Evolutionary conservation across 371 early-diverging fungal genomes (phyloP).

Genomic region (Neoconidiobolus thromboides): DNA sequence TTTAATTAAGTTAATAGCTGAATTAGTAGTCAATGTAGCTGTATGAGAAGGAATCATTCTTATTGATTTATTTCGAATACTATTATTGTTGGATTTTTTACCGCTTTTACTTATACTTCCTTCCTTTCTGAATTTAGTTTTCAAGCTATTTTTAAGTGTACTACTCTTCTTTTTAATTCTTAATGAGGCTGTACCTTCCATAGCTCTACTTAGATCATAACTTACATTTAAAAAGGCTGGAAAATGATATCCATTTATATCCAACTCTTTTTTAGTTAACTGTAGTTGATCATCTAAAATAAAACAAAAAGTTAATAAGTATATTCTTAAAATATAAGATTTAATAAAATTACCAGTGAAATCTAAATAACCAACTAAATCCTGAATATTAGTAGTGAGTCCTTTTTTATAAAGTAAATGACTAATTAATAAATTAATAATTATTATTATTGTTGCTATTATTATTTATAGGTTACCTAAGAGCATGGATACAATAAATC

Average conservation of each 20-base stretch:
- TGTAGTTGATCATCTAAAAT: constrained; percentile 55
- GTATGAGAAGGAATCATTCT: constrained; percentile 2
- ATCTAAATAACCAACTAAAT: constrained; percentile 75
- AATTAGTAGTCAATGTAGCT: constrained; percentile 3
- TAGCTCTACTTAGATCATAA: constrained; percentile 38
- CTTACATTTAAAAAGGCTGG: constrained; percentile 68
- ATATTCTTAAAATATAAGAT: background rate
- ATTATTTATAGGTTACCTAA: constrained; percentile 39
- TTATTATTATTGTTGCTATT: background rate
- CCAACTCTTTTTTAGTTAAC: constrained; percentile 63
- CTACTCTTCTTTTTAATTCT: constrained; percentile 9
- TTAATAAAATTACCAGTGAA: constrained; percentile 48
- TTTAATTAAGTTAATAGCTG: background rate
- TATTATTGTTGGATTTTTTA: background rate
- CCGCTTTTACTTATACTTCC: background rate
- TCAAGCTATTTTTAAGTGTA: too few species aligned
- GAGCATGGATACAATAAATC: constrained; percentile 98
- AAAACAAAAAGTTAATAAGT: background rate
- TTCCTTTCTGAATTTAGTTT: background rate
- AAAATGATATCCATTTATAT: constrained; percentile 51
- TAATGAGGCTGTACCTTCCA: constrained; percentile 22
- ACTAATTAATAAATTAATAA: constrained; percentile 16
- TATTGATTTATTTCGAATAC: background rate
- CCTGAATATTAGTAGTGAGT: constrained; percentile 79
- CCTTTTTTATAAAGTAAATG: constrained; percentile 73